phyloP scores from a whole-genome alignment of 2,329 filamentous ascomycete species.

The Colletotrichum siamense region DNA sequence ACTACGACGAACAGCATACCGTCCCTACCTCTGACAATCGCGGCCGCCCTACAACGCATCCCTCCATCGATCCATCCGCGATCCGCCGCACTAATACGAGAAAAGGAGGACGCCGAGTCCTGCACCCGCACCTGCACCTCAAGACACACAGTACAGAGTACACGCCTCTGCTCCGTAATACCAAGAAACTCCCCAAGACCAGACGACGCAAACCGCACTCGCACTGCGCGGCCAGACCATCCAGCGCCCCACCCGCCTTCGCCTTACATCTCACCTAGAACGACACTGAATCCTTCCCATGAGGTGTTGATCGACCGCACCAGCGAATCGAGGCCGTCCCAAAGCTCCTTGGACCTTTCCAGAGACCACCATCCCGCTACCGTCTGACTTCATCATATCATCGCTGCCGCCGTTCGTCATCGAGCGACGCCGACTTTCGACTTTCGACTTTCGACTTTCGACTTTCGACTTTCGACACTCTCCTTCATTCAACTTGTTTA shows the following conservation, averaged over 20 bases:
- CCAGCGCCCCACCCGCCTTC: background rate
- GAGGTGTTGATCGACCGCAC: background rate
- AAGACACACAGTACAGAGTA: background rate
- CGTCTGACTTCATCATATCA: background rate
- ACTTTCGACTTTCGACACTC: background rate
- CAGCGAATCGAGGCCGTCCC: background rate
- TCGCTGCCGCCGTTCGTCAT: background rate
- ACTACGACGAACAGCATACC: background rate
- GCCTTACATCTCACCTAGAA: background rate
- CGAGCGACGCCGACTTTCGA: background rate
- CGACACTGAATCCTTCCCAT: background rate
- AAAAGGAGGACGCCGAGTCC: background rate
- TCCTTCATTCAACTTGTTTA: background rate
- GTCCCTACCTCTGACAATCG: background rate
- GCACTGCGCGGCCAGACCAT: background rate
- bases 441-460: background rate
- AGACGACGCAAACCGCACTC: background rate
- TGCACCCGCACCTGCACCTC: background rate
- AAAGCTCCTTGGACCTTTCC: background rate
- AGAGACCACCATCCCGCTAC: background rate
- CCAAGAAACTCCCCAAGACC: constrained; percentile 1
- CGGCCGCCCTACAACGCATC: background rate
- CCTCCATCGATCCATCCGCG: constrained; percentile 6
- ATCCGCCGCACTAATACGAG: constrained; percentile 8
- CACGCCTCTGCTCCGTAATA: background rate